A percentile compares a stretch with the other conserved stretches of the same genome.
Evolutionary conservation across 2,329 filamentous ascomycete genomes (phyloP).

Genomic region (Huntiella omanensis): DNA sequence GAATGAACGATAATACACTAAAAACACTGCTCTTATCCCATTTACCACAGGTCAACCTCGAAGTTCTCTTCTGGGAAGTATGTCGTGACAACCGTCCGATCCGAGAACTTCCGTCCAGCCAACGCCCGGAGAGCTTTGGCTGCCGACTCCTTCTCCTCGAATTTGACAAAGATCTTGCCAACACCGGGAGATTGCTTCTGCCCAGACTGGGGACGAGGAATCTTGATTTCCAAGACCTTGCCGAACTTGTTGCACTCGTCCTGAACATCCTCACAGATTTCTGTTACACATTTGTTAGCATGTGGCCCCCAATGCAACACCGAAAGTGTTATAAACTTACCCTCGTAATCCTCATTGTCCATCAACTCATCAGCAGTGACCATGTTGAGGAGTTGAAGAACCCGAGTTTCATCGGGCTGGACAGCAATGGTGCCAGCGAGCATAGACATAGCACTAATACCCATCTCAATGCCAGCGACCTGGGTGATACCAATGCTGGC

Average conservation of each 20-base stretch:
- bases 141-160: conserved; percentile 56
- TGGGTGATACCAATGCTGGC: conserved; percentile 92
- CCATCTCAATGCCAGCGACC: conserved; percentile 78
- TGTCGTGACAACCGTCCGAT: conserved; percentile 88
- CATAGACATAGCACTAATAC: conserved; percentile 94
- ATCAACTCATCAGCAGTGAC: conserved; percentile 89
- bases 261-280: conserved; percentile 87
- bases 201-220: conserved; percentile 70
- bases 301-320: background rate
- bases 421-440: conserved; percentile 74
- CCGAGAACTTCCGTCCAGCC: conserved; percentile 86
- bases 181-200: conserved; percentile 74
- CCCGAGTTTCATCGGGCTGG: conserved; percentile 61
- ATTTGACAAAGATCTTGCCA: conserved; percentile 97
- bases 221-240: conserved; percentile 68
- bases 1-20: background rate
- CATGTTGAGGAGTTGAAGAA: conserved; percentile 94
- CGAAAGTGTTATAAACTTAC: conserved; percentile 27
- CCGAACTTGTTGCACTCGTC: conserved; percentile 93
- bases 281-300: conserved; percentile 31
- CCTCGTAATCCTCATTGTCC: conserved; percentile 88
- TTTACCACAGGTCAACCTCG: conserved; percentile 73
- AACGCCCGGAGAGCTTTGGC: conserved; percentile 75
- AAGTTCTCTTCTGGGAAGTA: conserved; percentile 98
- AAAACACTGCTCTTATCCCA: too few relatives aligned